Conservation (phyloP, 2,329 filamentous ascomycete species). For the Hymenotorrendiella dingleyae region DNA sequence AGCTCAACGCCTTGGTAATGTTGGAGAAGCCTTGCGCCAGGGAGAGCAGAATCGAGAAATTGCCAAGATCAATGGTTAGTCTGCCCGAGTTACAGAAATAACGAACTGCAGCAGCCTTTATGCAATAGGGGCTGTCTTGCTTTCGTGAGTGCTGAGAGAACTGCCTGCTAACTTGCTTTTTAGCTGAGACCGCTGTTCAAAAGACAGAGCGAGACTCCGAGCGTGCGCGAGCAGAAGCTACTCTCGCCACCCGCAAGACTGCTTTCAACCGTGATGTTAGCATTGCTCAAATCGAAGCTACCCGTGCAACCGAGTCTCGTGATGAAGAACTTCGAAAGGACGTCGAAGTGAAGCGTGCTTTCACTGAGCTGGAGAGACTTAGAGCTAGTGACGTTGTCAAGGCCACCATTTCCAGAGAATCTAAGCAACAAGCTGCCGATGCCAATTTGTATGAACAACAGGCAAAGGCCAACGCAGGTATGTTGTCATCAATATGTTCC, state of each 20-base stretch:
- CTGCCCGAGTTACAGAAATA: constrained; percentile 38
- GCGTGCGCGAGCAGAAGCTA: constrained; percentile 71
- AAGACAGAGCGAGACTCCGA: constrained; percentile 82
- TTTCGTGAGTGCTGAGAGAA: constrained; percentile 32
- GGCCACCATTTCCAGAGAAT: constrained; percentile 63
- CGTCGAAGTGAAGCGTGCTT: constrained; percentile 71
- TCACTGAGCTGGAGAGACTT: constrained; percentile 74
- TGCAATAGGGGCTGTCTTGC: constrained; percentile 33
- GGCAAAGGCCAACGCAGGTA: constrained; percentile 35
- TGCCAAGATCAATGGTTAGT: constrained; percentile 81
- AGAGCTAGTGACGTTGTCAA: constrained; percentile 73
- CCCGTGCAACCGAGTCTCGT: constrained; percentile 64
- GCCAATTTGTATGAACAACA: constrained; percentile 58
- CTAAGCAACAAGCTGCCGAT: constrained; percentile 63
- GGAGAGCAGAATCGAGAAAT: constrained; percentile 81
- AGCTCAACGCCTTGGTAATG: constrained; percentile 59
- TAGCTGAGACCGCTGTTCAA: constrained; percentile 68
- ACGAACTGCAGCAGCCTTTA: no score
- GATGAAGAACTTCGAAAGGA: constrained; percentile 76
- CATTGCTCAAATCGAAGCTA: constrained; percentile 68
- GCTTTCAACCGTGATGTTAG: constrained; percentile 68
- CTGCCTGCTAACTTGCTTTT: constrained; percentile 37
- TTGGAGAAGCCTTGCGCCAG: constrained; percentile 71
- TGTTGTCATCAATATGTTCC: no score
- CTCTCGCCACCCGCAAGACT: constrained; percentile 66